phyloP scores from a whole-genome alignment of 2,329 filamentous ascomycete genomes.

The Acephala macrosclerotiorum region DNA sequence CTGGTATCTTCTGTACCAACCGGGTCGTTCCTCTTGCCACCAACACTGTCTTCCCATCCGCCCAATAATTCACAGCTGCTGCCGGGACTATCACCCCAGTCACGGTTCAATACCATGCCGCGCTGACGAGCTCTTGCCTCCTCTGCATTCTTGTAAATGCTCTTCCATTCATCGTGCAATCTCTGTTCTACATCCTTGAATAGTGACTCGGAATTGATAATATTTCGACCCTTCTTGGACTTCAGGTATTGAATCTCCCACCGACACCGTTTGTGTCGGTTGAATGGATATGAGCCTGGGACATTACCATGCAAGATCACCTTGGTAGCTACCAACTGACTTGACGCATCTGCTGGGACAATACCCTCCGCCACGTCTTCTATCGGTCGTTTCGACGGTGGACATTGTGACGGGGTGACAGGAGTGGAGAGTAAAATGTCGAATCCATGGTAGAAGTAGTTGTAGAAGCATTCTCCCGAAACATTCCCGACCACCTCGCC shows the following conservation, averaged over 20 bases:
- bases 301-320: slow-evolving; percentile 94
- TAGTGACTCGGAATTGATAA: slow-evolving; percentile 65
- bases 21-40: slow-evolving; percentile 49
- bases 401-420: slow-evolving; percentile 66
- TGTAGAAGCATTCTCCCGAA: slow-evolving; percentile 87
- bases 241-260: slow-evolving; percentile 77
- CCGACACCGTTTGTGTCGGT: slow-evolving; percentile 86
- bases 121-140: slow-evolving; percentile 61
- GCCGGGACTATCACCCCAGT: slow-evolving; percentile 90
- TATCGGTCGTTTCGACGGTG: slow-evolving; percentile 55
- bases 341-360: slow-evolving; percentile 46
- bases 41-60: slow-evolving; percentile 80
- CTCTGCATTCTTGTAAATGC: slow-evolving; percentile 64
- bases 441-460: slow-evolving; percentile 96
- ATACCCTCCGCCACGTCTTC: slow-evolving; percentile 37
- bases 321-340: slow-evolving; percentile 86
- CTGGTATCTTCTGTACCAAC: slow-evolving; percentile 58
- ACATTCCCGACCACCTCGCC: slow-evolving; percentile 61
- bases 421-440: slow-evolving; percentile 90
- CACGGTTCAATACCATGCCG: slow-evolving; percentile 90
- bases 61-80: slow-evolving; percentile 84
- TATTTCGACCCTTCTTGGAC: slow-evolving; percentile 48
- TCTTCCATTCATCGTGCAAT: slow-evolving; percentile 75
- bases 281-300: slow-evolving; percentile 95
- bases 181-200: slow-evolving; percentile 76